Percentiles rank a stretch among this genome's conserved stretches.
Conservation (phyloP, 306 rosid genomes). For the Vachellia collinsii region DNA sequence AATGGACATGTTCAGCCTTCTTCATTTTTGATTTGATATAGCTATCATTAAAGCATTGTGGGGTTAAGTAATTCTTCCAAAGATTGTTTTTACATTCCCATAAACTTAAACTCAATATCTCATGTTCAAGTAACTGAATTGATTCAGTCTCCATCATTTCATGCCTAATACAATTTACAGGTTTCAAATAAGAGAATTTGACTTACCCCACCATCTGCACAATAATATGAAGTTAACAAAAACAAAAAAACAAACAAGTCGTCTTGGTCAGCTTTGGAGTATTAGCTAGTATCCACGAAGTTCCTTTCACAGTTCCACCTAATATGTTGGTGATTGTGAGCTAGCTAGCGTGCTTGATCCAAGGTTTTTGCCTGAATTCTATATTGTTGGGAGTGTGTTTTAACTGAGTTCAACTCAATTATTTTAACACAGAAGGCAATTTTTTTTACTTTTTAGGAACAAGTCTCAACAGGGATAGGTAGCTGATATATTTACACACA, state of each 20-base stretch:
- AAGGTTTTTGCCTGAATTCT: not conserved
- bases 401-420: not conserved
- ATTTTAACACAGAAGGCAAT: not conserved
- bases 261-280: not conserved
- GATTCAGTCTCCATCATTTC: slow-evolving; percentile 11
- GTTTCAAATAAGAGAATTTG: slow-evolving; percentile 2
- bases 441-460: not conserved
- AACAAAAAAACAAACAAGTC: too few relatives aligned
- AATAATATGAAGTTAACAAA: not conserved
- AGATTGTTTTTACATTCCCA: too few relatives aligned
- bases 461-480: not conserved
- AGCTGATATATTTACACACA: not conserved
- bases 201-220: not conserved
- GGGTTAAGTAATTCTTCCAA: too few relatives aligned
- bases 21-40: not conserved
- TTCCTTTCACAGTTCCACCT: not conserved
- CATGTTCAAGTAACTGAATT: too few relatives aligned
- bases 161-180: not conserved
- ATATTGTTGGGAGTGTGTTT: not conserved
- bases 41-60: too few relatives aligned
- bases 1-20: slow-evolving; percentile 5
- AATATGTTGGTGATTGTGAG: not conserved
- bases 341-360: not conserved
- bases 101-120: too few relatives aligned
- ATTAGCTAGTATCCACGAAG: not conserved